A percentile compares a stretch with the other conserved stretches of the same genome.
Conservation (phyloP, 2,329 filamentous ascomycete species). For the Aspergillus chevalieri region DNA sequence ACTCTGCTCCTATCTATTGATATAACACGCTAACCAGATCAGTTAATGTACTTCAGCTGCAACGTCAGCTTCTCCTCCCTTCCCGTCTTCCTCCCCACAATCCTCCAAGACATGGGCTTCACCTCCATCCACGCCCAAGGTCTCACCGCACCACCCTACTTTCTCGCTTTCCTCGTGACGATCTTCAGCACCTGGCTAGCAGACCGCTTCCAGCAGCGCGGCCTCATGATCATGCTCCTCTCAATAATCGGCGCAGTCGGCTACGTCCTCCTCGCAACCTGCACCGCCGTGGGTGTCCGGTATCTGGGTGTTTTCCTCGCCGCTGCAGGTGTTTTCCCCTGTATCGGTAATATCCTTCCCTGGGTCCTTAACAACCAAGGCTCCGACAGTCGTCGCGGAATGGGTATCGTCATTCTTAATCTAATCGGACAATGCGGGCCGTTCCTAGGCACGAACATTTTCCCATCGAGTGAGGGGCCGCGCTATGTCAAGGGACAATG, state of each 20-base stretch:
- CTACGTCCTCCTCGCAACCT: slow-evolving; percentile 59
- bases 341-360: slow-evolving; percentile 64
- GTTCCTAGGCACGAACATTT: slow-evolving; percentile 58
- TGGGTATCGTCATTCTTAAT: slow-evolving; percentile 61
- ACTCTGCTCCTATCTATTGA: not conserved
- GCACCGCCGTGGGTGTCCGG: slow-evolving; percentile 44
- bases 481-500: slow-evolving; percentile 51
- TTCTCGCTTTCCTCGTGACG: slow-evolving; percentile 59
- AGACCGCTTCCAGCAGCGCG: slow-evolving; percentile 61
- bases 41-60: slow-evolving; percentile 54
- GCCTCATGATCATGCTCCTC: slow-evolving; percentile 52
- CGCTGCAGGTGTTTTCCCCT: slow-evolving; percentile 59
- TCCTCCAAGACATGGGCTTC: slow-evolving; percentile 63
- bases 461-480: slow-evolving; percentile 47
- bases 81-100: slow-evolving; percentile 59
- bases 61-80: slow-evolving; percentile 62
- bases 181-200: slow-evolving; percentile 58
- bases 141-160: slow-evolving; percentile 64
- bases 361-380: slow-evolving; percentile 67
- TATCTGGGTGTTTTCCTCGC: slow-evolving; percentile 52
- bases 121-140: slow-evolving; percentile 62
- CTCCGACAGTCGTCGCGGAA: slow-evolving; percentile 60
- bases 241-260: slow-evolving; percentile 55
- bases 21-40: slow-evolving; percentile 1
- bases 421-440: slow-evolving; percentile 61